Base-by-base conservation (phyloP, 768 basidiomycete genomes). In the Tricholoma saponaceum region DNA sequence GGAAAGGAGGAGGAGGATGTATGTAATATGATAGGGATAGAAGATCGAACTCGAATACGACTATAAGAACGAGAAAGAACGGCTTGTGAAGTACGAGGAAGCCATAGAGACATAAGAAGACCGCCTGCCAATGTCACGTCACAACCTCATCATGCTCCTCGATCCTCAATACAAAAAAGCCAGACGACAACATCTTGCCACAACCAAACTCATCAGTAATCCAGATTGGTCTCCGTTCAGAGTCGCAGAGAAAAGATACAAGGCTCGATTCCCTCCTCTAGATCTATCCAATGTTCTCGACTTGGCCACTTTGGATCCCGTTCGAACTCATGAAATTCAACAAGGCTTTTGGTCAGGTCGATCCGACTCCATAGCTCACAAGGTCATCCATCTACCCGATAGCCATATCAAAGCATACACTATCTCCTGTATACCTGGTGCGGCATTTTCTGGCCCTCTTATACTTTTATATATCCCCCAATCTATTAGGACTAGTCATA, bases 211-310 rank as follows among this genome's bases (percentile, higher is more conserved):
- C 0, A 71, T 76, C 25, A 58, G 74, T 6, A 80, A 83, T n/a
- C 60, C 69, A 10, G 77, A 79, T 46, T 90, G 88, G 88, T 83
- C 90, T 0, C 79, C 87, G 0, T 93, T 93, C 68, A 78, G 92
- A 65, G 79, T 79, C 0, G 84, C 84, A 23, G 92, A 94, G 71
- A 94, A 94, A 71, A 80, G 75, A 43, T 94, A 82, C 79, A 94
- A 92, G 70, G 78, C 87, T 0, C 79, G 81, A 28, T 92, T 89
- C 65, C 90, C 90, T 4, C 90, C 87, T 0, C 90, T 86, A 2
- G 85, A 90, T 72, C 77, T 93, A 7, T 79, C 79, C 23, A 69
- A 72, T 41, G 87, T 89, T 16, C 77, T 94, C 3, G 90, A 94
- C 70, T 75, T 89, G 39, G 81, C 83, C 2, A 67, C 68, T 28